Conservation (phyloP, 306 rosid genomes). For the Dalbergia cultrata region DNA sequence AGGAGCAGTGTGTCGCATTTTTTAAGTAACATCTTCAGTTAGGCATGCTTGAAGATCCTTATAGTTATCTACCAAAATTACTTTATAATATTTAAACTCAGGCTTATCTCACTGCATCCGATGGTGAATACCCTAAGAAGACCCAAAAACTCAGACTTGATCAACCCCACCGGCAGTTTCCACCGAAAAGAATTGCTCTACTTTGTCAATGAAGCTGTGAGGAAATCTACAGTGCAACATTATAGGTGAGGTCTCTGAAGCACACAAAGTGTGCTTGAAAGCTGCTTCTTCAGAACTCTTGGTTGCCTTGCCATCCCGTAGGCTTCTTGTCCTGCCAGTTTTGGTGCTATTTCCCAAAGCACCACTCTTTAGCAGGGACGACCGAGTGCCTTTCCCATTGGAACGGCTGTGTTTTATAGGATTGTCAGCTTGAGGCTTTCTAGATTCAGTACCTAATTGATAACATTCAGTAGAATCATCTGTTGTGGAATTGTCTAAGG, state of each 20-base stretch:
- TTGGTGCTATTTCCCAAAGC: conserved; percentile 65
- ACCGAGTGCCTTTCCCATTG: conserved; percentile 60
- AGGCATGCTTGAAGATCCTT: conserved; percentile 25
- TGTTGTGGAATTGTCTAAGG: conserved; percentile 55
- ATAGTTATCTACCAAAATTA: conserved; percentile 19
- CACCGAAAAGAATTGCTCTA: conserved; percentile 77
- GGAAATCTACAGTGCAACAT: conserved; percentile 87
- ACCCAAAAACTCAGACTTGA: conserved; percentile 39
- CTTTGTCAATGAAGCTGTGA: conserved; percentile 75
- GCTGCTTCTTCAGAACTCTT: conserved; percentile 68
- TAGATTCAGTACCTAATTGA: conserved; percentile 55
- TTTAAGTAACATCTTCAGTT: conserved; percentile 15
- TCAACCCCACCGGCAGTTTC: conserved; percentile 54
- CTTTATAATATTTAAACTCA: conserved; percentile 39
- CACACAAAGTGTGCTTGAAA: conserved; percentile 60
- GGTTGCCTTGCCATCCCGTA: conserved; percentile 66
- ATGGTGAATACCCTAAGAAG: no score
- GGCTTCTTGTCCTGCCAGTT: conserved; percentile 68
- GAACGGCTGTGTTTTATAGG: conserved; percentile 60
- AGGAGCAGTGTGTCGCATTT: conserved; percentile 15
- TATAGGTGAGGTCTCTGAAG: conserved; percentile 62
- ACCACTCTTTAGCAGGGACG: conserved; percentile 60
- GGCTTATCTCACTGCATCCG: conserved; percentile 28
- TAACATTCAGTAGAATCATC: conserved; percentile 68
- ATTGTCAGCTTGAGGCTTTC: conserved; percentile 60